These are phyloP conservation scores for Clavispora asparagi DNA, from an alignment of 805 yeast genomes.

Conservation along the genomic window DNA sequence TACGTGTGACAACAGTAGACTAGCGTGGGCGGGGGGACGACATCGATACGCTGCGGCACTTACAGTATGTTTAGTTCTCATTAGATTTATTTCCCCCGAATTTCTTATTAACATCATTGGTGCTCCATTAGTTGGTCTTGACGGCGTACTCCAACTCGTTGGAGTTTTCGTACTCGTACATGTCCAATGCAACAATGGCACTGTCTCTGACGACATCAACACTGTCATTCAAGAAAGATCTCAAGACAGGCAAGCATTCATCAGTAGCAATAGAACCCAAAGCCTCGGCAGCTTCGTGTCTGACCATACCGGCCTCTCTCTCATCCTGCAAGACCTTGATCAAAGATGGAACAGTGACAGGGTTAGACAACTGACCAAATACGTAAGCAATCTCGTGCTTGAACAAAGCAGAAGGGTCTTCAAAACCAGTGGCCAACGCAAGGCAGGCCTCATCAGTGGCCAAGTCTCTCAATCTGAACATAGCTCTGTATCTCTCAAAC, in stretches of 20 bases:
- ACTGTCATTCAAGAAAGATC: constrained; percentile 70
- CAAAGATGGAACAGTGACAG: constrained; percentile 84
- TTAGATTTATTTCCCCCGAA: not conserved
- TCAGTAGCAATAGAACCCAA: constrained; percentile 95
- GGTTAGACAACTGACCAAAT: constrained; percentile 94
- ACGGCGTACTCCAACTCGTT: constrained; percentile 66
- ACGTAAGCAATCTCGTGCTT: constrained; percentile 98
- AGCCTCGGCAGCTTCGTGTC: constrained; percentile 99
- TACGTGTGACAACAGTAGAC: too few relatives aligned
- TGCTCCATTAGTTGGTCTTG: constrained; percentile 7
- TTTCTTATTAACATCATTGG: not conserved
- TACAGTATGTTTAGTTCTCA: too few relatives aligned
- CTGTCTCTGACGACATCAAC: constrained; percentile 93
- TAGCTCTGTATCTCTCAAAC: constrained; percentile 94
- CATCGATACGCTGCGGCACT: too few relatives aligned
- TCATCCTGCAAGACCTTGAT: constrained; percentile 73
- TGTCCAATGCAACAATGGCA: constrained; percentile 94
- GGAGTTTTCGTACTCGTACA: constrained; percentile 94
- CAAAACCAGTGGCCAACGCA: constrained; percentile 87
- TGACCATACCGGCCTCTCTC: constrained; percentile 93
- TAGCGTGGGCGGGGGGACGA: too few relatives aligned
- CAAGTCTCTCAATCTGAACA: constrained; percentile 95
- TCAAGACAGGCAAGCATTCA: constrained; percentile 85
- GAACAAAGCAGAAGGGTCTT: constrained; percentile 87
- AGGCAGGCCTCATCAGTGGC: constrained; percentile 90